Conservation (phyloP, 2,329 filamentous ascomycete species). For the Apiospora koreana region DNA sequence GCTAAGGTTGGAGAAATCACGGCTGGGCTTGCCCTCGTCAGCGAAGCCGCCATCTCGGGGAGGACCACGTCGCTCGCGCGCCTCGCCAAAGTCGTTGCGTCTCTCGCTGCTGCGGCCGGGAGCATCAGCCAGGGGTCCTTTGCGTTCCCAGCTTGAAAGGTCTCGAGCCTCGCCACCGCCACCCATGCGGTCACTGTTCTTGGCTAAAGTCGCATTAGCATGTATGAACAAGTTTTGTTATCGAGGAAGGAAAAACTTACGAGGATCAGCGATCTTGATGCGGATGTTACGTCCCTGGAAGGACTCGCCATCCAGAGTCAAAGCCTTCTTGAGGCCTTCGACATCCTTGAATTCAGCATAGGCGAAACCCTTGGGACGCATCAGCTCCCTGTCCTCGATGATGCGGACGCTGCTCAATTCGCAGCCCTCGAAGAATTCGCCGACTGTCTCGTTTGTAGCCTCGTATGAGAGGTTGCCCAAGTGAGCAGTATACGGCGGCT, state of each 20-base stretch:
- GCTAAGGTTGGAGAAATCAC: slow-evolving; percentile 71
- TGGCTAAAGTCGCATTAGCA: slow-evolving; percentile 62
- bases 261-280: slow-evolving; percentile 95
- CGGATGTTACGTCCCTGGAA: slow-evolving; percentile 90
- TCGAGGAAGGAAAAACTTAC: slow-evolving; percentile 61
- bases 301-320: slow-evolving; percentile 76
- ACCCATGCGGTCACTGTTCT: slow-evolving; percentile 71
- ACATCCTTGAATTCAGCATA: slow-evolving; percentile 91
- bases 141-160: slow-evolving; percentile 88
- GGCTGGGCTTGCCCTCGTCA: slow-evolving; percentile 71
- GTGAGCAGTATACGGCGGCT: slow-evolving; percentile 94
- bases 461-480: slow-evolving; percentile 97
- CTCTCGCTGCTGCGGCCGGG: slow-evolving; percentile 45
- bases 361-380: slow-evolving; percentile 95
- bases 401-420: slow-evolving; percentile 89
- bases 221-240: background rate
- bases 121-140: slow-evolving; percentile 80
- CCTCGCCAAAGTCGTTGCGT: slow-evolving; percentile 24
- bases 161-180: slow-evolving; percentile 70
- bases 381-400: slow-evolving; percentile 92
- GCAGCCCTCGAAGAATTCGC: slow-evolving; percentile 82
- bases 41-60: slow-evolving; percentile 58
- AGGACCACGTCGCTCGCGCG: slow-evolving; percentile 63
- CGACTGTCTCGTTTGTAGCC: slow-evolving; percentile 79
- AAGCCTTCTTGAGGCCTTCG: slow-evolving; percentile 88